Percentiles rank a stretch among this genome's conserved stretches.
Conservation (phyloP, 169 alveolate species). For the Plasmodium adleri region DNA sequence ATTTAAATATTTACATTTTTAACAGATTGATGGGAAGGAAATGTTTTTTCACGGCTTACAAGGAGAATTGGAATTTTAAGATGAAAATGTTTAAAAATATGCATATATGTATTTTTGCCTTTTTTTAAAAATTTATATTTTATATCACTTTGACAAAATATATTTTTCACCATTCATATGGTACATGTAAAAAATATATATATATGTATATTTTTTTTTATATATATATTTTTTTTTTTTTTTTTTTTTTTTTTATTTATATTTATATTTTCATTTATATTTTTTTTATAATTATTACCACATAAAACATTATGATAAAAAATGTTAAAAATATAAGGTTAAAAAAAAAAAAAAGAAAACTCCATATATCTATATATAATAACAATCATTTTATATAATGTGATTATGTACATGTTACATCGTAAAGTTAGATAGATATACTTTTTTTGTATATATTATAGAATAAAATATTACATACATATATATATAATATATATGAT, state of each 20-base stretch:
- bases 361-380: not conserved
- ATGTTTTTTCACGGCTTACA: constrained; percentile 74
- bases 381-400: not conserved
- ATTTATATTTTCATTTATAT: not conserved
- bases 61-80: constrained; percentile 63
- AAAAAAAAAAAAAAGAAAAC: not conserved
- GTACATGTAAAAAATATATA: no score
- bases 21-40: constrained; percentile 69
- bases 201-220: no score
- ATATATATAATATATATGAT: not conserved
- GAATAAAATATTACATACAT: not conserved
- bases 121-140: no score
- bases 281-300: not conserved
- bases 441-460: no score
- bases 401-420: not conserved
- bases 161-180: no score
- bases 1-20: not conserved
- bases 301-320: not conserved
- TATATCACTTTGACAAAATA: no score
- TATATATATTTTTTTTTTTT: not conserved
- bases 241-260: not conserved
- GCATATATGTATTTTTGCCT: no score
- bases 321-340: not conserved
- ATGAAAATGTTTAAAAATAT: no score
- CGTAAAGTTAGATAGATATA: no score